A percentile compares a stretch with the other conserved stretches of the same genome.
phyloP scores from a whole-genome alignment of 805 yeast species.

The Jamesozyma rosinii region DNA sequence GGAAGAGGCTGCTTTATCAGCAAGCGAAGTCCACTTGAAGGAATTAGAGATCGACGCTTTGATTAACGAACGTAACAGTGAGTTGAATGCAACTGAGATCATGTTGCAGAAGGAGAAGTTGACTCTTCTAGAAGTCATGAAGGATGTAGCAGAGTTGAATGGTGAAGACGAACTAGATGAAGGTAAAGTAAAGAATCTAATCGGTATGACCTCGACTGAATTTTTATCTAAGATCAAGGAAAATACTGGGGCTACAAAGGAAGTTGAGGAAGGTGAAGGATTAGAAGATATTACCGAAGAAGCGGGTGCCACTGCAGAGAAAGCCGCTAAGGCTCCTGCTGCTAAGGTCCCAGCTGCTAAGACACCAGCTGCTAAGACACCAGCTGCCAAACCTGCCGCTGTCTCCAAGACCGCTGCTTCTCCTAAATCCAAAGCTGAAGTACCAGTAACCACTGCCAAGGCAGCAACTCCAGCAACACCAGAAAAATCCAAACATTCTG shows the following conservation, averaged over 20 bases:
- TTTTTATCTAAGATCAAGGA: conserved; percentile 12
- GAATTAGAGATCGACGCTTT: conserved; percentile 33
- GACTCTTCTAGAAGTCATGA: conserved; percentile 26
- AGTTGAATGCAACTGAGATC: conserved; percentile 29
- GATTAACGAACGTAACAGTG: conserved; percentile 32
- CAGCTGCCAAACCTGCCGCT: neutral
- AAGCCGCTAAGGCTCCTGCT: neutral
- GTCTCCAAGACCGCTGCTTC: neutral
- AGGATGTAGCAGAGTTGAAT: conserved; percentile 33
- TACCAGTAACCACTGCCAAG: neutral
- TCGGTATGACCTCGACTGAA: conserved; percentile 28
- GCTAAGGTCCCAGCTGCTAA: neutral
- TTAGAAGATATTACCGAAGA: conserved; percentile 4
- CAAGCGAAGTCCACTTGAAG: conserved; percentile 31
- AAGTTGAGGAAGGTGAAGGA: conserved; percentile 5
- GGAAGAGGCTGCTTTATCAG: conserved; percentile 29
- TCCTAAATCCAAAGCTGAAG: neutral
- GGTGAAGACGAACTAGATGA: conserved; percentile 27
- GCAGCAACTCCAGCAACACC: neutral
- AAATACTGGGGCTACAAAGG: neutral
- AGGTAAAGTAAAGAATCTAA: conserved; percentile 24
- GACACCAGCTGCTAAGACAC: conserved; percentile 6
- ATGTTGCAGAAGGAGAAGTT: conserved; percentile 32
- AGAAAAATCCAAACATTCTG: neutral
- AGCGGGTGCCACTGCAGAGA: conserved; percentile 1